Evolutionary conservation across 805 yeast species (phyloP), one percentile per base, ranked within the genome.

Genomic region (Metschnikowia lochheadii): DNA sequence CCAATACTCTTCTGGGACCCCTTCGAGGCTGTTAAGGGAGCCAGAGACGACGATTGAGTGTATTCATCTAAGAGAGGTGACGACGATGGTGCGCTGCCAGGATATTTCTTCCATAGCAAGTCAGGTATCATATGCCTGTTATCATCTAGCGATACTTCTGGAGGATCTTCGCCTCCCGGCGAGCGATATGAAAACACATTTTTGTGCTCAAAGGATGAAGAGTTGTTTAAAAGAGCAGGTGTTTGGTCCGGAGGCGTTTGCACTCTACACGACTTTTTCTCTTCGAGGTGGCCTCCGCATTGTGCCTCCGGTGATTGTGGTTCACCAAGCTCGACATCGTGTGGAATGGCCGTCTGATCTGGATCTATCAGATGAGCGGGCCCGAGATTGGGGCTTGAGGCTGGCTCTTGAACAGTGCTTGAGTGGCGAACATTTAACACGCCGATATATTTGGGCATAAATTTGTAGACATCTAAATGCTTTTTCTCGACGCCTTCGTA

Each of bases 391-490:
- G 60, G 54, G 26, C 53, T 50, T 15, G 48, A 41, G n/a, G 50
- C 49, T 15, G 60, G 67, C 48, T 70, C 75, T 23, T 63, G 63
- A 8, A 73, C 63, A 35, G 77, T 66, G 53, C 82, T 78, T 49
- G 80, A 75, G 63, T 90, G 92, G 51, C 98, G 78, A 4, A 92
- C 98, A 65, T 92, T 92, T 49, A 92, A 72, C 1, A 92, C 97
- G 6, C 99, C 99, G 49, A 92, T 88, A 66, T 94, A 94, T 56
- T 82, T 80, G 2, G 99, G 99, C 96, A 94, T 87, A 67, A 87
- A 94, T 55, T 77, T 76, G 50, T 90, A 74, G 38, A 94, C 72
- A 46, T 85, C 91, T 20, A 85, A 84, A 66, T 89, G 96, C 17
- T 77, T 73, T 36, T 75, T 67, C 68, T 94, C 98, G 42, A 94